Percentiles rank a stretch among this genome's conserved stretches.
phyloP scores from a whole-genome alignment of 768 basidiomycete species.

The Agrocybe praecox region DNA sequence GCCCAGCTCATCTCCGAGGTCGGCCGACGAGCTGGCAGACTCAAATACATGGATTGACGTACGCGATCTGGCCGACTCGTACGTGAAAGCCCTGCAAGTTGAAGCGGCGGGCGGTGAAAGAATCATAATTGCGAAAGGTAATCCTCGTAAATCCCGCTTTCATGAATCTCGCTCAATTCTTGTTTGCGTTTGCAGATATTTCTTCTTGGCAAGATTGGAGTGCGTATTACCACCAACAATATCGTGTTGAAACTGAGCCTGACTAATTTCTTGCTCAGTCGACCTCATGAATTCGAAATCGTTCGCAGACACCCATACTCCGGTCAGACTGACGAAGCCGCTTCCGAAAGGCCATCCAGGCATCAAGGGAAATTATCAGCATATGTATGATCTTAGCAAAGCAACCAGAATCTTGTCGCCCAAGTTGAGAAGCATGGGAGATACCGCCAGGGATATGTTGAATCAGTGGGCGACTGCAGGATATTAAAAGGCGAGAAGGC shows the following conservation, averaged over 20 bases:
- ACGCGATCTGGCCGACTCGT: neutral
- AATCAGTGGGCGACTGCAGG: neutral
- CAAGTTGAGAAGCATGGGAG: neutral
- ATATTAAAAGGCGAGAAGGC: neutral
- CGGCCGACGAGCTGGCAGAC: neutral
- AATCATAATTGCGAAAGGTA: conserved; percentile 1
- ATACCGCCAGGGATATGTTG: neutral
- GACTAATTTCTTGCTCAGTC: neutral
- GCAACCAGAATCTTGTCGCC: neutral
- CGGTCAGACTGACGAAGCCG: neutral
- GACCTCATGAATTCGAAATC: neutral
- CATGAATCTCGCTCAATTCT: too few relatives aligned
- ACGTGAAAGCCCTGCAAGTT: conserved; percentile 2
- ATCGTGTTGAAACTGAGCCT: neutral
- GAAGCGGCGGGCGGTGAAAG: conserved; percentile 4
- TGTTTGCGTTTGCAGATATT: neutral
- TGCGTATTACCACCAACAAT: neutral
- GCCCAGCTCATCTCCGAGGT: neutral
- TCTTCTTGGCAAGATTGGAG: neutral
- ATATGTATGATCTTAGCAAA: neutral
- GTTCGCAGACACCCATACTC: neutral
- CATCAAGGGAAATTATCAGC: neutral
- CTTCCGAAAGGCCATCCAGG: neutral
- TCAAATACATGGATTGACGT: conserved; percentile 3
- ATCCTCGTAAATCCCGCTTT: neutral